A percentile compares a stretch with the other conserved stretches of the same genome.
Conservation (phyloP, 2,329 filamentous ascomycete genomes). For the Didymella segeticola region DNA sequence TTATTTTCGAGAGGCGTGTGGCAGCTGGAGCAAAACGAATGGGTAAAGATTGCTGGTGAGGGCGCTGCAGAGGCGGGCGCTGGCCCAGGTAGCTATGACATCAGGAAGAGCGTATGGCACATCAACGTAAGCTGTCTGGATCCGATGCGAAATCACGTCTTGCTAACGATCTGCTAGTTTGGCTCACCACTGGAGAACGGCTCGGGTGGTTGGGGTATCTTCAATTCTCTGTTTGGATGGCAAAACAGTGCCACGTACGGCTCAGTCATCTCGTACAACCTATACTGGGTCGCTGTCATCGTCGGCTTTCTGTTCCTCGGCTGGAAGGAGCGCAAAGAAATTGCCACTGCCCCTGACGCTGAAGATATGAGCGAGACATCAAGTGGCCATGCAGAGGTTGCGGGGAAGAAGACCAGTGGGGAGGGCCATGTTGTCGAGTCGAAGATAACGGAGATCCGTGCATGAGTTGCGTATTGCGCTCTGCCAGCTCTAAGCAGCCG, state of each 20-base stretch:
- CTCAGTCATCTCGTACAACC: slow-evolving; percentile 83
- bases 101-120: slow-evolving; percentile 80
- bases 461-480: too few species aligned
- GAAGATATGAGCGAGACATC: slow-evolving; percentile 23
- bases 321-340: slow-evolving; percentile 65
- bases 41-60: slow-evolving; percentile 69
- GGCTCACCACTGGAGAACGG: slow-evolving; percentile 77
- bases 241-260: slow-evolving; percentile 87
- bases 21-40: slow-evolving; percentile 73
- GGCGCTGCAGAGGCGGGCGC: slow-evolving; percentile 67
- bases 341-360: slow-evolving; percentile 10
- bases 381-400: slow-evolving; percentile 19
- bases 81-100: slow-evolving; percentile 81
- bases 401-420: slow-evolving; percentile 24
- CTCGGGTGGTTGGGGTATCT: slow-evolving; percentile 82
- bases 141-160: background rate
- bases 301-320: slow-evolving; percentile 68
- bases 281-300: slow-evolving; percentile 83
- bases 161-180: slow-evolving; percentile 60
- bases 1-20: slow-evolving; percentile 80
- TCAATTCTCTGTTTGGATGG: slow-evolving; percentile 88
- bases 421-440: slow-evolving; percentile 23
- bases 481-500: too few species aligned
- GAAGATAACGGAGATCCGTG: slow-evolving; percentile 21
- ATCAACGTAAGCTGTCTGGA: slow-evolving; percentile 67